Conservation (phyloP, 805 yeast species). For the Scheffersomyces amazonensis region DNA sequence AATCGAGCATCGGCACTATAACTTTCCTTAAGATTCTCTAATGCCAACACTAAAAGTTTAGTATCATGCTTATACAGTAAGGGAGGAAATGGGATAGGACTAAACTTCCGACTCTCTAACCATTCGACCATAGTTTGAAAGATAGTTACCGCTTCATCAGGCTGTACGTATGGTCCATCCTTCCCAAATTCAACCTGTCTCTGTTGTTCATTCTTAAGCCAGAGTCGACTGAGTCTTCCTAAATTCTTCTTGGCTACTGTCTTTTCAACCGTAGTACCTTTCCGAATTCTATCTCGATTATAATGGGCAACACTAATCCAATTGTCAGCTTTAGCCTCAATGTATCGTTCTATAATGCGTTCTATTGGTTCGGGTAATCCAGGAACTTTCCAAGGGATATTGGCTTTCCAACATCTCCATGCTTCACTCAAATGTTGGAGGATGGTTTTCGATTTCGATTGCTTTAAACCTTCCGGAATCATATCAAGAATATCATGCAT, state of each 20-base stretch:
- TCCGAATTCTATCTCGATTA: constrained; percentile 81
- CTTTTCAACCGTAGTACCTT: constrained; percentile 92
- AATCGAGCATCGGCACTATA: constrained; percentile 66
- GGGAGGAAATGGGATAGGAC: constrained; percentile 93
- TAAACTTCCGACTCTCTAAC: constrained; percentile 80
- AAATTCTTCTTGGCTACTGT: constrained; percentile 91
- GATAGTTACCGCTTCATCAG: constrained; percentile 84
- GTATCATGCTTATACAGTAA: constrained; percentile 90
- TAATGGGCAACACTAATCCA: constrained; percentile 94
- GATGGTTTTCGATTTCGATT: constrained; percentile 80
- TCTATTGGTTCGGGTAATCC: constrained; percentile 92
- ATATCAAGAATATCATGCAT: constrained; percentile 94
- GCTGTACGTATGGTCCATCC: constrained; percentile 83
- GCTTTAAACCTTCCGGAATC: constrained; percentile 94
- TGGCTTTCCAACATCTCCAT: constrained; percentile 99
- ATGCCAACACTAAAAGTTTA: constrained; percentile 80
- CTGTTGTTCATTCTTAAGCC: constrained; percentile 91
- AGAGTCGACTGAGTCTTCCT: constrained; percentile 85
- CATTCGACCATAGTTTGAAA: constrained; percentile 88
- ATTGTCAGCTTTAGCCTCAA: constrained; percentile 94
- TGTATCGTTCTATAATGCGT: constrained; percentile 80
- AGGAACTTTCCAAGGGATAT: constrained; percentile 96
- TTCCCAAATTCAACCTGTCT: constrained; percentile 75
- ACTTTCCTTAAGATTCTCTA: constrained; percentile 82
- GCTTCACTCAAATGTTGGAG: constrained; percentile 95